A percentile compares a stretch with the other conserved stretches of the same genome.
These are phyloP conservation scores for Puccinellia tenuiflora DNA, from an alignment of 176 grass and related monocot genomes.

Conservation along the genomic window DNA sequence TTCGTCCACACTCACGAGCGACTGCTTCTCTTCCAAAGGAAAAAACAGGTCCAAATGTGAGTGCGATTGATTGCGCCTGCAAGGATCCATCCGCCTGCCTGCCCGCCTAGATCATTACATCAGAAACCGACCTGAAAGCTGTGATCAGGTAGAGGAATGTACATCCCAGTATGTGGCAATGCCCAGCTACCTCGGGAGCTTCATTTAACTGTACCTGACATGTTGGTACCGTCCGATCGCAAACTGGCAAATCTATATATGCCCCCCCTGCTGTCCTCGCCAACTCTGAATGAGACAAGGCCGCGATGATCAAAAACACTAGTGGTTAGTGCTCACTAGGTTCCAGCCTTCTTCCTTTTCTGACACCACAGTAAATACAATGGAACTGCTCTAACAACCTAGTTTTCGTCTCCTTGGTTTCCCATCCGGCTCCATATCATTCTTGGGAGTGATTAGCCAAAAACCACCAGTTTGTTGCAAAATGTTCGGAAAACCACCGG, in stretches of 20 bases:
- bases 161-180: neutral
- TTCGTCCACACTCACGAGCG: too few species aligned
- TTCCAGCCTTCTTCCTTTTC: neutral
- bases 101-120: neutral
- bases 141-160: neutral
- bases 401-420: neutral
- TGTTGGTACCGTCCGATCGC: neutral
- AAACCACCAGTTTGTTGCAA: too few species aligned
- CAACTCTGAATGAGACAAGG: neutral
- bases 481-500: too few species aligned
- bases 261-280: neutral
- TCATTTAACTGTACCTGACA: conserved; percentile 13
- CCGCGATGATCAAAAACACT: neutral
- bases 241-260: neutral
- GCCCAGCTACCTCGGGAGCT: neutral
- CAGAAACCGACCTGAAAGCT: neutral
- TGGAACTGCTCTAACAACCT: neutral
- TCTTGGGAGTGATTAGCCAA: too few species aligned
- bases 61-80: neutral
- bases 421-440: neutral
- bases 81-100: neutral
- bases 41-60: neutral
- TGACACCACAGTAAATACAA: neutral
- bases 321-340: neutral
- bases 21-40: neutral